These are phyloP conservation scores for Tritrichomonas musculus DNA, from an alignment of 208 protist species.

Conservation along the genomic window DNA sequence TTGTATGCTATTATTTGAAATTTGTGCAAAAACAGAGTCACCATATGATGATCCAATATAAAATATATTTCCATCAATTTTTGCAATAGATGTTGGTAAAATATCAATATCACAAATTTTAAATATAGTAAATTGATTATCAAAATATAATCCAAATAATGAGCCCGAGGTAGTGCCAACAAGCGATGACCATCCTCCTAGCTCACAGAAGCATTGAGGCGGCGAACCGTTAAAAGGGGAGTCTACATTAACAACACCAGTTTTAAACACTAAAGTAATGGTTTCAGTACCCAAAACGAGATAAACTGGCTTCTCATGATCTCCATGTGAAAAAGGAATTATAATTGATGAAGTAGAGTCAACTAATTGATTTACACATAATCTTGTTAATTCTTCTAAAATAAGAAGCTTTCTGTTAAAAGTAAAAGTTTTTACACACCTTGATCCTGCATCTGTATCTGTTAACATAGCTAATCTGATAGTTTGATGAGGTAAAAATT, in stretches of 20 bases:
- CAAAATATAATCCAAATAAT: neutral
- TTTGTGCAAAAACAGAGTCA: neutral
- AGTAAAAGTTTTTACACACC: neutral
- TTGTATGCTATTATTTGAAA: neutral
- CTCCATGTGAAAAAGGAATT: neutral
- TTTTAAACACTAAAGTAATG: neutral
- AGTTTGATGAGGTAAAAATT: neutral
- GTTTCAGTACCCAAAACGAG: neutral
- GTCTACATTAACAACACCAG: neutral
- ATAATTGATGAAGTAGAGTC: neutral
- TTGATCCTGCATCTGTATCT: neutral
- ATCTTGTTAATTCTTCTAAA: neutral
- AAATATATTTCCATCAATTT: conserved; percentile 9
- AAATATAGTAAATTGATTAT: neutral
- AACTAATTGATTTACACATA: neutral
- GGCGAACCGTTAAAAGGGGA: neutral
- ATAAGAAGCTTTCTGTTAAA: neutral
- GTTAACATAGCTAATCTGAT: neutral
- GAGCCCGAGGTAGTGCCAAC: neutral
- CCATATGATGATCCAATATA: neutral
- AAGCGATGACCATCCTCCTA: neutral
- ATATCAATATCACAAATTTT: neutral
- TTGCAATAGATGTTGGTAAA: neutral
- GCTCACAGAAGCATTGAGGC: neutral
- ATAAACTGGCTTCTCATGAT: neutral